Conservation (phyloP, 2,329 filamentous ascomycete species). For the Massarina eburnea region DNA sequence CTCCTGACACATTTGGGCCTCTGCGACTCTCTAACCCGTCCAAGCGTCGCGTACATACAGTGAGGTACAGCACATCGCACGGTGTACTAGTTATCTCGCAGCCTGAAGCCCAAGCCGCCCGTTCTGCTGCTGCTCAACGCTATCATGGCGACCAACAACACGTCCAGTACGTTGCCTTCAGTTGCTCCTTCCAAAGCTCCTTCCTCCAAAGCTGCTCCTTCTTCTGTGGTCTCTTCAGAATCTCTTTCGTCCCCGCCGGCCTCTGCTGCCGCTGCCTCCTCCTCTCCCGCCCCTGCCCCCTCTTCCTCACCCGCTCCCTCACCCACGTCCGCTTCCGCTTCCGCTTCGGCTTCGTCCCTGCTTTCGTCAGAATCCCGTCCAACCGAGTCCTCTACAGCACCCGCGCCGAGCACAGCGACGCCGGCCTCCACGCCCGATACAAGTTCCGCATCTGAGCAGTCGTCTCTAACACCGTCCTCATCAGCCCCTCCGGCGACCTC, state of each 20-base stretch:
- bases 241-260: slow-evolving; percentile 4
- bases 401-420: slow-evolving; percentile 13
- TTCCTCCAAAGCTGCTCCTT: no score
- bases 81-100: no score
- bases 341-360: slow-evolving; percentile 1
- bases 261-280: slow-evolving; percentile 15
- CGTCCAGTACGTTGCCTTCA: slow-evolving; percentile 38
- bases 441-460: not conserved
- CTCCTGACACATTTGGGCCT: slow-evolving; percentile 16
- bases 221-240: no score
- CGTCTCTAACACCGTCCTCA: slow-evolving; percentile 17
- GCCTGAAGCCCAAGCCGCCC: not conserved
- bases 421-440: slow-evolving; percentile 12
- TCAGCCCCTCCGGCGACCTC: slow-evolving; percentile 18
- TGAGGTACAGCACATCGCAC: no score
- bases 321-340: slow-evolving; percentile 15
- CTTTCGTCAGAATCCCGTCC: slow-evolving; percentile 5
- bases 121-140: slow-evolving; percentile 4
- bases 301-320: slow-evolving; percentile 17
- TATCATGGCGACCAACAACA: slow-evolving; percentile 32
- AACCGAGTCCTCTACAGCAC: slow-evolving; percentile 13
- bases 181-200: slow-evolving; percentile 16
- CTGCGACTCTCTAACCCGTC: slow-evolving; percentile 7
- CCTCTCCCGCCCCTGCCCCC: slow-evolving; percentile 14
- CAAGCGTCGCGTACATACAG: no score